These are phyloP conservation scores for Colletotrichum sp. DNA, from an alignment of 2,329 filamentous ascomycete species.

Conservation along the genomic window DNA sequence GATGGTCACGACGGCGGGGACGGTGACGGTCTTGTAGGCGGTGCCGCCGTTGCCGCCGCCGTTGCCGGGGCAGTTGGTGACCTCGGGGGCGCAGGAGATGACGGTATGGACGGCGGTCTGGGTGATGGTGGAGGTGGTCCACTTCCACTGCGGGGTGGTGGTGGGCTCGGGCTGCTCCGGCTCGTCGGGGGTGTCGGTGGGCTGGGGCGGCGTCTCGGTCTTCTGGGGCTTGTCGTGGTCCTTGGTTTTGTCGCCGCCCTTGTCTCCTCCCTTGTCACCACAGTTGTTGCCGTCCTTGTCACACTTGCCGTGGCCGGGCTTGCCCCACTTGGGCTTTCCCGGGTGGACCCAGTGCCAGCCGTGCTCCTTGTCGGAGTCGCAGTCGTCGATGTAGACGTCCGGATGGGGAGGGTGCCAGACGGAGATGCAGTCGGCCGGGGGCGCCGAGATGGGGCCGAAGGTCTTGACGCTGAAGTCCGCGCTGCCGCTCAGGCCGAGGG, in stretches of 20 bases:
- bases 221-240: not conserved
- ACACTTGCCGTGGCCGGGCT: conserved; percentile 11
- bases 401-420: conserved; percentile 43
- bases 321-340: conserved; percentile 25
- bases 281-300: not conserved
- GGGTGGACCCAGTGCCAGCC: conserved; percentile 43
- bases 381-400: conserved; percentile 39
- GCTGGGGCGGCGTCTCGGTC: not conserved
- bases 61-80: conserved; percentile 39
- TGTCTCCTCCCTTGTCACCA: not conserved
- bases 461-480: conserved; percentile 16
- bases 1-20: conserved; percentile 46
- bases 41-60: conserved; percentile 31
- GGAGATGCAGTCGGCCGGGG: conserved; percentile 30
- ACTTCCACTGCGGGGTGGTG: conserved; percentile 33
- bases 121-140: conserved; percentile 48
- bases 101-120: conserved; percentile 43
- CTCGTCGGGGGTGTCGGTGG: not conserved
- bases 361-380: conserved; percentile 32
- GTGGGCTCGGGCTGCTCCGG: conserved; percentile 18
- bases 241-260: not conserved
- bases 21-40: conserved; percentile 38
- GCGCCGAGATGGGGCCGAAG: conserved; percentile 26
- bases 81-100: conserved; percentile 40
- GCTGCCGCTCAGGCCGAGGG: conserved; percentile 1